Base-by-base conservation (phyloP, 345 rosid genomes). In the Heritiera fomes region DNA sequence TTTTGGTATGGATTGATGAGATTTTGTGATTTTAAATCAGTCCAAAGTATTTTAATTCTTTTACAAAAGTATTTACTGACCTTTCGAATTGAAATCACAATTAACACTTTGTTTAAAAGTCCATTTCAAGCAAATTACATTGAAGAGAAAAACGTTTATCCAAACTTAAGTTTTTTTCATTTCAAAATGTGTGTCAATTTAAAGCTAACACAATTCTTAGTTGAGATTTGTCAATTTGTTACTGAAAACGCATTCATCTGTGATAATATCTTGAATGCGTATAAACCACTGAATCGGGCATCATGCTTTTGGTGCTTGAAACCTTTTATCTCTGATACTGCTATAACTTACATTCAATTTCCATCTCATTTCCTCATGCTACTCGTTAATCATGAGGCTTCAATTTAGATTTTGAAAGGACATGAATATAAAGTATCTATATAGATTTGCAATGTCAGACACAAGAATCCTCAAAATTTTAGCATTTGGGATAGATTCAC, bases 311-410 rank as follows among this genome's bases (percentile, higher is more conserved):
- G 45, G 14, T 71, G 75, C 60, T 1, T 32, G 45, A 73, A 73
- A 73, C 64, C 32, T 45, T 55, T 73, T 18, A 13, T 15, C 8
- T 34, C 38, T 72, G 76, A 3, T 53, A 18, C 30, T 53, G 8
- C 46, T 32, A 53, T 40, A 72, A 38, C 28, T 53, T 72, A 53
- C 53, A 13, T 18, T 72, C 30, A 53, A 55, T 40, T 34, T 73
- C 58, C 34, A 41, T 73, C 30, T 73, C 34, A 58, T 58, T 56
- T 58, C n/a, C 53, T 41, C 40, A 58, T n/a, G 64, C 52, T 58
- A 7, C 65, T 73, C 40, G 15, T 38, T 58, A 38, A 73, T 23
- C n/a, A 13, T 12, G 9, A 13, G 38, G 13, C 52, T 43, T 56
- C 1, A 34, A 38, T n/a, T n/a, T 55, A 6, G 52, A 73, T 6